A percentile compares a stretch with the other conserved stretches of the same genome.
Conservation (phyloP, 148 eudicot genomes). For the Polygonum maritimum region DNA sequence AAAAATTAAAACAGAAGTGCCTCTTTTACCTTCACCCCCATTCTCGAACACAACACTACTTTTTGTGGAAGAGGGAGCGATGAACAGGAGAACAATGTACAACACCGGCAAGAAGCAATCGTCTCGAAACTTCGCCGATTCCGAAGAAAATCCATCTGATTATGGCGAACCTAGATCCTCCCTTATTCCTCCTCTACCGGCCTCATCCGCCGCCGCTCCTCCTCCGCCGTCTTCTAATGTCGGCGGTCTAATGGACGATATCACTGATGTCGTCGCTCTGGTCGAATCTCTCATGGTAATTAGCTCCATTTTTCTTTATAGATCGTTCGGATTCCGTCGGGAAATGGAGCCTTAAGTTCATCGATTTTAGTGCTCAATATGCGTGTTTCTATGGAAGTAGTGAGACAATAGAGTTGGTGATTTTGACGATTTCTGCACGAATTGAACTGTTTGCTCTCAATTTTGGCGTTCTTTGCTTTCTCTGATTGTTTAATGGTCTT, state of each 20-base stretch:
- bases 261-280: conserved; percentile 7
- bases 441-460: not conserved
- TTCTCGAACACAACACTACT: not conserved
- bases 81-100: not conserved
- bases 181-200: not conserved
- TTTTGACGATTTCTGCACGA: not conserved
- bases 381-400: not conserved
- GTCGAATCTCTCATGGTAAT: conserved; percentile 11
- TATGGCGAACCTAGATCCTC: conserved; percentile 7
- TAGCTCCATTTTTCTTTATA: not conserved
- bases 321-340: not conserved
- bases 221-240: conserved; percentile 4
- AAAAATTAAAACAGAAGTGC: not conserved
- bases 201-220: conserved; percentile 7
- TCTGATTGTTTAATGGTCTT: not conserved
- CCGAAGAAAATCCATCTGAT: not conserved
- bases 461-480: not conserved
- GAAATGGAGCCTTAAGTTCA: not conserved
- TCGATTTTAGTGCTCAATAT: not conserved
- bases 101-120: not conserved
- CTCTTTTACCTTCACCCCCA: not conserved
- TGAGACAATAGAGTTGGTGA: not conserved
- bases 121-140: not conserved
- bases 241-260: not conserved
- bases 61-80: not conserved